Evolutionary conservation across 2,329 filamentous ascomycete species (phyloP).

Genomic region (Magnaporthiopsis rhizophila): DNA sequence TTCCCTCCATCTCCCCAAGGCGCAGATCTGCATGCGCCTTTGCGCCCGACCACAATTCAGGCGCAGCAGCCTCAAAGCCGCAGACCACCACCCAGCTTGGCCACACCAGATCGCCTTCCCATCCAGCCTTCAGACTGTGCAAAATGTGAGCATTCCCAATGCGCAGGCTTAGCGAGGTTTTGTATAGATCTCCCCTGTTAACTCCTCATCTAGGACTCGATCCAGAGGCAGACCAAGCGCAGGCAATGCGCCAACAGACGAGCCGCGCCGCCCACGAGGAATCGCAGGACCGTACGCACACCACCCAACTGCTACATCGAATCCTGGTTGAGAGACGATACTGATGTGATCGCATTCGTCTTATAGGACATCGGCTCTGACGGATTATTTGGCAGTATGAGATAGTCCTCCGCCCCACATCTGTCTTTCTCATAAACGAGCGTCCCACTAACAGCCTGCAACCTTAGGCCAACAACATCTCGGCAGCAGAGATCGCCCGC

Average conservation of each 20-base stretch:
- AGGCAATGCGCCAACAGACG: background rate
- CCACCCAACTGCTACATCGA: background rate
- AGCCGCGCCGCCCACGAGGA: background rate
- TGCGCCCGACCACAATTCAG: background rate
- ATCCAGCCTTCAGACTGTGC: background rate
- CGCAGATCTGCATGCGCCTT: background rate
- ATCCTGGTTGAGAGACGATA: background rate
- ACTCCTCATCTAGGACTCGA: background rate
- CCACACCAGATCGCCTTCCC: background rate
- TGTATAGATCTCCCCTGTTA: background rate
- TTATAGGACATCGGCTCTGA: conserved; percentile 40
- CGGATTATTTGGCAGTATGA: conserved; percentile 42
- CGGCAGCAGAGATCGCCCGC: conserved; percentile 43
- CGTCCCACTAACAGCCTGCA: background rate
- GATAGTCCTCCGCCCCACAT: background rate
- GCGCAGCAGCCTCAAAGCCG: background rate
- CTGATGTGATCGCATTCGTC: background rate
- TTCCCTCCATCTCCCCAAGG: background rate
- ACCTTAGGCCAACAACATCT: conserved; percentile 62
- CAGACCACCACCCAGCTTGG: background rate
- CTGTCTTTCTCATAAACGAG: background rate
- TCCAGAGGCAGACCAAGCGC: background rate
- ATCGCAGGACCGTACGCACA: conserved; percentile 24
- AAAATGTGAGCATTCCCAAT: background rate
- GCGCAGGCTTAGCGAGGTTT: background rate